Evolutionary conservation across 169 alveolate genomes (phyloP), one percentile per base, ranked within the genome.

Genomic region (Cryptosporidium parvum): DNA sequence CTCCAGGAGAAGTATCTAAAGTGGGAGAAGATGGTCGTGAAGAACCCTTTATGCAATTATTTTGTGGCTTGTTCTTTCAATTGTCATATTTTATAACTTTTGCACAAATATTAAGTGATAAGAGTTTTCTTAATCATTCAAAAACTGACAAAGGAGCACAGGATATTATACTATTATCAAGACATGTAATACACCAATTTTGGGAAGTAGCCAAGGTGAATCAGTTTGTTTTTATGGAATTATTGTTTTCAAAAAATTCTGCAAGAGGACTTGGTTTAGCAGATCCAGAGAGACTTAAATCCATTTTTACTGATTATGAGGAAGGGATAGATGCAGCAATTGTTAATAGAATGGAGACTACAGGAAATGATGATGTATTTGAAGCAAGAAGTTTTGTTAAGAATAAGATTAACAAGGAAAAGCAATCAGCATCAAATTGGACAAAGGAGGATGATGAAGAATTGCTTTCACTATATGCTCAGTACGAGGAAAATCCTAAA

Each of bases 181-280:
- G 89, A 65, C 75, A 80, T 45, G 68, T 80, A 42, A 53, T 80
- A 61, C 89, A 80, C 37, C 59, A 37, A 80, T 80, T 80, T 48
- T 80, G 89, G 89, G 69, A 62, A 44, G 39, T 65, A 23, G 89
- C 89, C 29, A 80, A 39, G 48, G 37, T 80, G 4, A 80, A 80
- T 33, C 35, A 37, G 39, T 80, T 80, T 45, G 69, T 80, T 31
- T 80, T 62, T 80, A 65, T 80, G 23, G 89, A 80, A 42, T 73
- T 80, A 10, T 31, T 80, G 12, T 80, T 80, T 39, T 80, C 89
- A 59, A 80, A 80, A 26, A 59, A 80, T 62, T 80, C 89, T 39
- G 69, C 89, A 29, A 80, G 89, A 39, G 89, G 89, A 26, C 42
- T 80, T 56, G 75, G 89, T 33, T 31, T 80, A 16, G 89, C 89